Conservation (phyloP, 805 yeast genomes). For the Hanseniaspora thailandica region DNA sequence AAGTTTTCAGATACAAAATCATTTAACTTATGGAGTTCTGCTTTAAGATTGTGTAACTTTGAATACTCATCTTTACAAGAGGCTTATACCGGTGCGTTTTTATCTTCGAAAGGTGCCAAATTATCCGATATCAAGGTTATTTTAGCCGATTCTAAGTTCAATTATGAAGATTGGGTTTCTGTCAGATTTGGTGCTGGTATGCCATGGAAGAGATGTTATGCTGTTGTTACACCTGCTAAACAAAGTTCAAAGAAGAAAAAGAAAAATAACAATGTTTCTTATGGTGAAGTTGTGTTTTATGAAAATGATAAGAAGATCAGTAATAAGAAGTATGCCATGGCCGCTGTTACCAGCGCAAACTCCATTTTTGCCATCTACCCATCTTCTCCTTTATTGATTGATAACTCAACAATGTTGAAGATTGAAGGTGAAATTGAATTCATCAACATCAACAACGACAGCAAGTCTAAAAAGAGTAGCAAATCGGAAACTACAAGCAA, state of each 20-base stretch:
- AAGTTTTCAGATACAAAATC: slow-evolving; percentile 60
- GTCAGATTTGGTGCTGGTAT: slow-evolving; percentile 93
- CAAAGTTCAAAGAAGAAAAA: slow-evolving; percentile 33
- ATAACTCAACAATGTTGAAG: slow-evolving; percentile 78
- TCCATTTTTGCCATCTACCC: slow-evolving; percentile 89
- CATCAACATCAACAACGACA: neutral
- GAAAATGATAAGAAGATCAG: slow-evolving; percentile 66
- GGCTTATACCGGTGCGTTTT: slow-evolving; percentile 89
- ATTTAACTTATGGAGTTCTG: slow-evolving; percentile 67
- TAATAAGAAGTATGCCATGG: slow-evolving; percentile 57
- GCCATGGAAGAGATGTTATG: slow-evolving; percentile 94
- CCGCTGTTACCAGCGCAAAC: slow-evolving; percentile 56
- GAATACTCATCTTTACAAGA: slow-evolving; percentile 81
- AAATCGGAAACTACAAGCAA: neutral
- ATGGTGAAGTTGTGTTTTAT: slow-evolving; percentile 67
- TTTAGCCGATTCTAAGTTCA: slow-evolving; percentile 71
- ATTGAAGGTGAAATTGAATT: slow-evolving; percentile 70
- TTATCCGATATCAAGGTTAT: slow-evolving; percentile 78
- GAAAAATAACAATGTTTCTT: slow-evolving; percentile 26
- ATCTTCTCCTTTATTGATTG: slow-evolving; percentile 65
- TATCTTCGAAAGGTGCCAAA: slow-evolving; percentile 82
- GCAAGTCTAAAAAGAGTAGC: neutral
- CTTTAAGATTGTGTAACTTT: slow-evolving; percentile 65
- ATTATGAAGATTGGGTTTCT: slow-evolving; percentile 88
- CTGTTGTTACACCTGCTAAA: slow-evolving; percentile 67